A percentile compares a stretch with the other conserved stretches of the same genome.
These are phyloP conservation scores for Leishmania braziliensis DNA, from an alignment of 208 protist genomes.

Conservation along the genomic window DNA sequence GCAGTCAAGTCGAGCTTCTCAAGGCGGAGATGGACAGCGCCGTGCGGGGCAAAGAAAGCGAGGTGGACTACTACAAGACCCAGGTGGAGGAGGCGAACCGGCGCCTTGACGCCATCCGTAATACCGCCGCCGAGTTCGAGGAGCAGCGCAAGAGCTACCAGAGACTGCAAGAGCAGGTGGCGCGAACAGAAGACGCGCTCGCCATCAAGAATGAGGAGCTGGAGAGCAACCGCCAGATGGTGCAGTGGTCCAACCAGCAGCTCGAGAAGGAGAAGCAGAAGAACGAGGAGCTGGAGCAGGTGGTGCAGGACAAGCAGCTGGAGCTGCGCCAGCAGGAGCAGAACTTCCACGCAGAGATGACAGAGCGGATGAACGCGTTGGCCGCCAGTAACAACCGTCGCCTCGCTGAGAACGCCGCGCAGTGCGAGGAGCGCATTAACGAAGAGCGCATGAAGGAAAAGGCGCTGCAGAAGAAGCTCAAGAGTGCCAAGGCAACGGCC, in stretches of 20 bases:
- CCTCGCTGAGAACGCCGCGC: constrained; percentile 74
- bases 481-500: constrained; percentile 74
- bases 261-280: constrained; percentile 89
- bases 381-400: constrained; percentile 83
- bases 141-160: constrained; percentile 82
- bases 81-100: constrained; percentile 58
- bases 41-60: constrained; percentile 71
- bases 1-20: constrained; percentile 51
- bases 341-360: constrained; percentile 62
- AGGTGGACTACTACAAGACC: constrained; percentile 74
- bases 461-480: constrained; percentile 85
- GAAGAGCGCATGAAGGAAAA: constrained; percentile 86
- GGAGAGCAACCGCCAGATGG: constrained; percentile 87
- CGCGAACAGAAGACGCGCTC: constrained; percentile 71
- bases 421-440: constrained; percentile 79
- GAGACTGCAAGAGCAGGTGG: constrained; percentile 81
- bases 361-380: constrained; percentile 81
- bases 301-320: constrained; percentile 72
- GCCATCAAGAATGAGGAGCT: constrained; percentile 75
- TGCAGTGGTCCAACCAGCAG: constrained; percentile 87
- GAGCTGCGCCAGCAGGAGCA: constrained; percentile 83
- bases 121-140: constrained; percentile 65
- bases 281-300: constrained; percentile 74
- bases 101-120: constrained; percentile 70
- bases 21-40: constrained; percentile 65